Evolutionary conservation across 306 rosid species (phyloP), one percentile per base, ranked within the genome.

Genomic region (Senna tora): DNA sequence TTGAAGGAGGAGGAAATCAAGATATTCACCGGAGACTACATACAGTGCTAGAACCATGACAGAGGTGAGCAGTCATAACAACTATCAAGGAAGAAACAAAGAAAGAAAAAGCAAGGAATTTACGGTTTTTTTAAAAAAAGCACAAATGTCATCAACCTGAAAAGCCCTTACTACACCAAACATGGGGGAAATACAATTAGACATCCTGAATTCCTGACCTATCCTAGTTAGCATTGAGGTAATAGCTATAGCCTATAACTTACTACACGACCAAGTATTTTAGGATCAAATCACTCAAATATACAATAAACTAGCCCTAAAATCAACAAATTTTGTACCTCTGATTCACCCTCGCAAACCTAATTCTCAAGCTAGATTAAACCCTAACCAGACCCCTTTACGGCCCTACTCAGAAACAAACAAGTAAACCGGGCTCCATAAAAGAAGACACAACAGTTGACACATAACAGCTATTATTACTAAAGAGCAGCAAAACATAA

Each of bases 11-110:
- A 57, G 15, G 7, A 15, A 33, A 32, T 14, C 39, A 58, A 15
- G 13, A 7, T 2, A 15, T 25, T 22, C 0, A 22, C 36, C 0
- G 46, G 33, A 72, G 22, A 57, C 63, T 14, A 47, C 17, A 14
- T 61, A 67, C 2, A 21, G 34, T 20, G 30, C 45, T 47, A 46
- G 80, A 30, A 59, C 63, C 52, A 54, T 21, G n/a, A 47, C 42
- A 38, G 17, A 21, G 38, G 47, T 14, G 59, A 68, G 38, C 61
- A 68, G 54, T 51, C 47, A 49, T 54, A 46, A 22, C 38, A 67
- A 38, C 41, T 38, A 60, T 13, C 16, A 34, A 42, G 36, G 41
- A 42, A 36, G 15, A 17, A 49, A 70, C 5, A 41, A 74, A 28
- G 4, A 59, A 67, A 25, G 7, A 0, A 6, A 9, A 7, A n/a